Base-by-base conservation (phyloP, 257 asterid species). In the Ehretia macrophylla region DNA sequence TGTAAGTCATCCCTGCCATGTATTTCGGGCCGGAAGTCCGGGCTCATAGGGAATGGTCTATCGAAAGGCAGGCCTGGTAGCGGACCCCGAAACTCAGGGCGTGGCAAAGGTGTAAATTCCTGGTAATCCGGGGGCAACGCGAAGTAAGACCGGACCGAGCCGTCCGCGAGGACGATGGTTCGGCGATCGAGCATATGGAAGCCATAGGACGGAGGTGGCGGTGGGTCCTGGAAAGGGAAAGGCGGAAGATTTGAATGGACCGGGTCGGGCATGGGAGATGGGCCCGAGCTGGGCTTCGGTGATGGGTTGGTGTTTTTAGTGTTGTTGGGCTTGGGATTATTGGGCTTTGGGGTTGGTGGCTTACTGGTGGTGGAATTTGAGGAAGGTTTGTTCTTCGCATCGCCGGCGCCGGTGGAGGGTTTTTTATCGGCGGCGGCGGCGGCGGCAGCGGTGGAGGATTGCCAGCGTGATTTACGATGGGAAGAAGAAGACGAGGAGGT, bases 101-200 rank as follows among this genome's bases (percentile, higher is more conserved):
- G 73, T 1, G 80, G 68, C 70, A 78, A 46, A 11, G 66, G 74
- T 8, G 81, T 62, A 62, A 86, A 74, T 55, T 86, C 89, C 60
- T 80, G 89, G 55, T 89, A 89, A 77, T 93, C 90, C 0, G 74
- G 85, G 17, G 96, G 94, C 54, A 93, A 68, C 38, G 96, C 96
- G 57, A 86, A 84, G 81, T 89, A 89, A 11, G 97, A 85, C 12
- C 96, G 80, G 32, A 80, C 89, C 4, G 92, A 87, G 19, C 99
- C 99, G 59, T 93, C 99, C 23, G 89, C 82, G 8, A 88, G 81
- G 63, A 73, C 77, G 45, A 89, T 67, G 14, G 75, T 81, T 21
- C 97, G 83, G 58, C 97, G 97, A 0, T 93, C 95, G 49, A 93
- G 96, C 95, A 85, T 80, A 75, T 88, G 99, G 70, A 89, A 84